Evolutionary conservation across 306 rosid species (phyloP), one percentile per base, ranked within the genome.

Genomic region (Quercus berberidifolia): DNA sequence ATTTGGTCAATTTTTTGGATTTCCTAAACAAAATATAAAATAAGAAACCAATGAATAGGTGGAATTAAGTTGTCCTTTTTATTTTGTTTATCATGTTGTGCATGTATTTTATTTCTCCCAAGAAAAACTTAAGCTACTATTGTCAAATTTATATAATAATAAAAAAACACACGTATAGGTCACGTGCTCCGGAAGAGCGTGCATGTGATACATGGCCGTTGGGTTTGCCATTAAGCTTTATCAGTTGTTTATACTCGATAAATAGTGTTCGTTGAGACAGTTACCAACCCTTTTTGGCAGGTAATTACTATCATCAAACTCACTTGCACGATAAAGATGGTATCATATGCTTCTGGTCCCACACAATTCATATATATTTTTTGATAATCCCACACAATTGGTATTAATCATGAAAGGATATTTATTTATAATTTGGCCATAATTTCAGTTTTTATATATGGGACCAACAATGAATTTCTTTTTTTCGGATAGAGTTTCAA

Each of bases 211-310:
- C 46, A 41, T 49, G 46, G 74, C 26, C 80, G 70, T 74, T 60
- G 69, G 43, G 74, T 52, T 78, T 73, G 78, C 75, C 76, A 73
- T 74, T 41, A 8, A 23, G 57, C 49, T 49, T 69, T 56, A 31
- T 21, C 26, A 20, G 54, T 12, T 49, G 54, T 11, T 1, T 49
- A 12, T 49, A 49, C 15, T 49, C 73, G 55, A 58, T 69, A 41
- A 25, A 18, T 73, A 52, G 41, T 13, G 72, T 65, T 82, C 21
- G 55, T 35, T 28, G 30, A 28, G 30, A 28, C 3, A 28, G 30
- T 28, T 13, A 52, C 78, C 51, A 23, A 54, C n/a, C 13, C 54
- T 13, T 49, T 49, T 12, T 49, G 17, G 54, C 15, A 49, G 15
- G 54, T 11, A 49, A 49, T 49, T 49, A 12, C 54, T 12, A 12